phyloP scores from a whole-genome alignment of 73 alveolate genomes.

The Tetrahymena borealis region DNA sequence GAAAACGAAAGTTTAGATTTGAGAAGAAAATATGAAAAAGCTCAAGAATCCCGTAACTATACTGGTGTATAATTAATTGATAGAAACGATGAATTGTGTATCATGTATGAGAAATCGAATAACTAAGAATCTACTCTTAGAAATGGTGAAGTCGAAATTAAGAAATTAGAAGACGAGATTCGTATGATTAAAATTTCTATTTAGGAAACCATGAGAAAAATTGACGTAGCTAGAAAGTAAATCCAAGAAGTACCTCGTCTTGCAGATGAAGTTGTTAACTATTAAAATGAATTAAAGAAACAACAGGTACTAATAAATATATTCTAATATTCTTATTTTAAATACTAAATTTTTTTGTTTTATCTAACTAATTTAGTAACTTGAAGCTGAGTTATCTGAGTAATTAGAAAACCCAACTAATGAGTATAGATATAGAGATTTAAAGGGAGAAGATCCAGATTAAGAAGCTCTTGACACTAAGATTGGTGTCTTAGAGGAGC shows the following conservation, averaged over 20 bases:
- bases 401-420: slow-evolving; percentile 89
- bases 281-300: slow-evolving; percentile 71
- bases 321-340: not conserved
- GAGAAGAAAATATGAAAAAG: slow-evolving; percentile 88
- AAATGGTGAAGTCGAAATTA: slow-evolving; percentile 86
- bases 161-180: slow-evolving; percentile 91
- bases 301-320: slow-evolving; percentile 20
- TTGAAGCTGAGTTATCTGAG: slow-evolving; percentile 64
- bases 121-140: slow-evolving; percentile 85
- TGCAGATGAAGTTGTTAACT: slow-evolving; percentile 67
- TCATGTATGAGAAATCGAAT: slow-evolving; percentile 87
- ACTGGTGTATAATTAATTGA: slow-evolving; percentile 94
- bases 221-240: slow-evolving; percentile 85
- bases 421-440: slow-evolving; percentile 79
- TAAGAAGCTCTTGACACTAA: slow-evolving; percentile 88
- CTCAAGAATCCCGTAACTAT: slow-evolving; percentile 91
- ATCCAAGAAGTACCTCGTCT: slow-evolving; percentile 86
- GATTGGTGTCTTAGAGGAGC: slow-evolving; percentile 89
- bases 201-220: slow-evolving; percentile 76
- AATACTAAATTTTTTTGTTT: not conserved
- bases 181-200: slow-evolving; percentile 85
- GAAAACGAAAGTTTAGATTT: slow-evolving; percentile 92
- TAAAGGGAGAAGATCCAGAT: slow-evolving; percentile 96
- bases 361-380: not conserved
- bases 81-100: slow-evolving; percentile 95